These are phyloP conservation scores for Chlorella sp. DNA, from an alignment of 139 green algal genomes.

Conservation along the genomic window DNA sequence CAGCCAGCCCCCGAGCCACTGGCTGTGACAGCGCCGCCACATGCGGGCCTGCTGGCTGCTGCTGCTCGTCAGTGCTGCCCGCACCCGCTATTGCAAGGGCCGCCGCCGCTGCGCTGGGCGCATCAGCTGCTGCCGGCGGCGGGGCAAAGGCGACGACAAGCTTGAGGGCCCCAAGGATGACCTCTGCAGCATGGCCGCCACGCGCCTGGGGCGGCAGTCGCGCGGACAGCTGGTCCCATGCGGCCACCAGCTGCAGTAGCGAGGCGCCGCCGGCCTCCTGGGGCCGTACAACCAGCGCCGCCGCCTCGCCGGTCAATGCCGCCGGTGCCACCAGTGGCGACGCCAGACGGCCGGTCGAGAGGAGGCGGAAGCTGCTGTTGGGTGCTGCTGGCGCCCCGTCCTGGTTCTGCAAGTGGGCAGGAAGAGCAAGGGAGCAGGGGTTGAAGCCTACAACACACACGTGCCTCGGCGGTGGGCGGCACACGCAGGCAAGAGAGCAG, in stretches of 20 bases:
- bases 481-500: background rate
- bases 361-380: background rate
- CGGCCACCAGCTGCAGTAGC: slow-evolving; percentile 30
- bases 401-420: background rate
- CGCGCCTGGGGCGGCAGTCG: slow-evolving; percentile 46
- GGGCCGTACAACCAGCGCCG: no score
- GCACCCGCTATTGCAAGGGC: background rate
- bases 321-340: background rate
- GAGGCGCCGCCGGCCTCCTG: slow-evolving; percentile 10
- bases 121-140: background rate
- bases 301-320: background rate
- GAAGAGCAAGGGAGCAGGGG: background rate
- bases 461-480: background rate
- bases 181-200: slow-evolving; percentile 26
- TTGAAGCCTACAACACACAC: background rate
- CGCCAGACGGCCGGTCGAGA: background rate
- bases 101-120: slow-evolving; percentile 3
- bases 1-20: slow-evolving; percentile 49
- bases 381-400: background rate
- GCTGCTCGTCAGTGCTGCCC: background rate
- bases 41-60: background rate
- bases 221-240: slow-evolving; percentile 45
- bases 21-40: background rate
- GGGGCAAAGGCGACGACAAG: slow-evolving; percentile 53
- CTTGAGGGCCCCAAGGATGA: slow-evolving; percentile 72